Evolutionary conservation across 139 green algal species (phyloP).

Genomic region (Chlamydomonas sphaeroides): DNA sequence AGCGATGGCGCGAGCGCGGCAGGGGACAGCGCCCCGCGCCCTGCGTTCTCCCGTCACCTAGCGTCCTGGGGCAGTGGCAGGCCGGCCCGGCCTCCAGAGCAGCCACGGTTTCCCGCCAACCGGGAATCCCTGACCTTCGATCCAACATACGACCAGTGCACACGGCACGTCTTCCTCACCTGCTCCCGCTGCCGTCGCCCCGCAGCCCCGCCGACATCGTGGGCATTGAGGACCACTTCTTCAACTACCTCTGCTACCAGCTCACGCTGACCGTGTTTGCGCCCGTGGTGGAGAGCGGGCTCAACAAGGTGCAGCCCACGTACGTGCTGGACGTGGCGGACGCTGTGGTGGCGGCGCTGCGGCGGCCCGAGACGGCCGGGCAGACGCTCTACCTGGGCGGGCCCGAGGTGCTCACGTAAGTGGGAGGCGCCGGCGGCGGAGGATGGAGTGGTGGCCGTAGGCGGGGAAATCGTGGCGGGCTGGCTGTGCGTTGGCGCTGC

Average conservation of each 20-base stretch:
- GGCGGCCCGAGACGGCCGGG: constrained; percentile 68
- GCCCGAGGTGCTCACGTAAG: constrained; percentile 83
- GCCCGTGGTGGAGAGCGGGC: constrained; percentile 39
- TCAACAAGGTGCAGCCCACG: constrained; percentile 52
- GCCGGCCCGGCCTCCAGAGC: too few species aligned
- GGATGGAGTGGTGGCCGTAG: background rate
- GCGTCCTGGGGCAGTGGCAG: too few species aligned
- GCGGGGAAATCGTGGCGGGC: background rate
- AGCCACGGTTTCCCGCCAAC: too few species aligned
- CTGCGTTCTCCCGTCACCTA: too few species aligned
- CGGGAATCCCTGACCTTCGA: too few species aligned
- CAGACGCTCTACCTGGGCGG: constrained; percentile 90
- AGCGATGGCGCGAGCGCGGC: too few species aligned
- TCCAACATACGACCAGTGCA: too few species aligned
- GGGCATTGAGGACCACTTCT: constrained; percentile 93
- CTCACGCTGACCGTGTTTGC: constrained; percentile 54
- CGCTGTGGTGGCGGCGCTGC: constrained; percentile 59
- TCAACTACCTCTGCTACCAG: constrained; percentile 84
- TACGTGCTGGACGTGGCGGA: constrained; percentile 68
- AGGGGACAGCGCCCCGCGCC: too few species aligned
- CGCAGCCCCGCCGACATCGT: constrained; percentile 82
- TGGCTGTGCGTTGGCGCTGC: too few species aligned
- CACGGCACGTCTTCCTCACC: too few species aligned
- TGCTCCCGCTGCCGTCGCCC: too few species aligned
- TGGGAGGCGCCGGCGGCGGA: too few species aligned